phyloP scores from a whole-genome alignment of 2,329 filamentous ascomycete genomes.

The Tolypocladium tundrense region DNA sequence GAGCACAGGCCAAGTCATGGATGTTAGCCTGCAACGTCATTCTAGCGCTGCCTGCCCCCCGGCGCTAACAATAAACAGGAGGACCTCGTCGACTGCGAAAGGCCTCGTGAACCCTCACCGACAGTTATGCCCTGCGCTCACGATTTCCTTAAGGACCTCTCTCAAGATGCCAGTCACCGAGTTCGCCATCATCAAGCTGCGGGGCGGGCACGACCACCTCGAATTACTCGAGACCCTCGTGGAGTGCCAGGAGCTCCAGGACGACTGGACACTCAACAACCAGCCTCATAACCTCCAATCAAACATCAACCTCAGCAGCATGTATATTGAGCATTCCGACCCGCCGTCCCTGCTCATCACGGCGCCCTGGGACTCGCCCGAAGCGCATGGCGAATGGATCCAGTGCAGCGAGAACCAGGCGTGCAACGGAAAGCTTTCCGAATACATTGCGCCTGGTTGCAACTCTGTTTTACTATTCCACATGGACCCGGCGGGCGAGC shows the following conservation, averaged over 20 bases:
- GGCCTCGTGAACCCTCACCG: not conserved
- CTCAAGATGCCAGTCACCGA: slow-evolving; percentile 28
- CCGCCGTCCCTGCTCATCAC: slow-evolving; percentile 29
- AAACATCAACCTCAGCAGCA: slow-evolving; percentile 22
- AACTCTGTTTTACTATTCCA: slow-evolving; percentile 29
- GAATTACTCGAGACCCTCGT: slow-evolving; percentile 22
- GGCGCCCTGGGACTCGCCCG: slow-evolving; percentile 32
- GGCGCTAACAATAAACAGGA: not conserved
- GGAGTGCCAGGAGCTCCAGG: slow-evolving; percentile 23
- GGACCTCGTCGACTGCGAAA: not conserved
- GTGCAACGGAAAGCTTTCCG: slow-evolving; percentile 20
- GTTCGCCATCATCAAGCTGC: slow-evolving; percentile 24
- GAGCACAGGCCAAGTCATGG: not conserved
- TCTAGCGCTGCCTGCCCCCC: not conserved
- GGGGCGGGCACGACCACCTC: slow-evolving; percentile 15
- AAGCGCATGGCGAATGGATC: slow-evolving; percentile 32
- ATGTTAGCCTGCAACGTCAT: not conserved
- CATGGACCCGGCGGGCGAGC: slow-evolving; percentile 20
- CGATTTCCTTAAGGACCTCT: not conserved
- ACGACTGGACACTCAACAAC: slow-evolving; percentile 27
- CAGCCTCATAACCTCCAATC: slow-evolving; percentile 23
- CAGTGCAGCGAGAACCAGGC: slow-evolving; percentile 27
- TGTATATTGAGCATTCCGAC: slow-evolving; percentile 24
- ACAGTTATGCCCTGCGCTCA: not conserved
- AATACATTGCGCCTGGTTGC: slow-evolving; percentile 21